Conservation (phyloP, 2,329 filamentous ascomycete species). For the Cercospora sp. region DNA sequence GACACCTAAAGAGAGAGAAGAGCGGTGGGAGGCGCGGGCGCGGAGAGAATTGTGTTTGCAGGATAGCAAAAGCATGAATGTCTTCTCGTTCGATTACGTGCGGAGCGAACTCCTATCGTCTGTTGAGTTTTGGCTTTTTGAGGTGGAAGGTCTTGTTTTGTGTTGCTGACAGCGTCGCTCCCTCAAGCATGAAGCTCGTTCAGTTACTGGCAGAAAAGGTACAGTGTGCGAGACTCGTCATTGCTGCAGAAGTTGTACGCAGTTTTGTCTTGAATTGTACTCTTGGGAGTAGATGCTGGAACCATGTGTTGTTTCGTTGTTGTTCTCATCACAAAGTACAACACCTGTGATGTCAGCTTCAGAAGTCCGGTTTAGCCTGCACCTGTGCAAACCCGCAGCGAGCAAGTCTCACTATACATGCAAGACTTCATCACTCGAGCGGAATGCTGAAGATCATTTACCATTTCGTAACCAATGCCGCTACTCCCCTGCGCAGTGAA, state of each 20-base stretch:
- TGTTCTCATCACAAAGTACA: neutral
- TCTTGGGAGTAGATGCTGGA: neutral
- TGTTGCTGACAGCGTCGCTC: neutral
- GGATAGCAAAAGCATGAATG: neutral
- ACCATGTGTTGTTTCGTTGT: neutral
- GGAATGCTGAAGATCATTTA: neutral
- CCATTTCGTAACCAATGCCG: neutral
- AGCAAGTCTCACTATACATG: neutral
- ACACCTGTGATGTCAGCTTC: neutral
- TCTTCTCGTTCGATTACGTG: neutral
- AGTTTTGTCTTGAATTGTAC: neutral
- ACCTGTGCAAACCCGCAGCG: neutral
- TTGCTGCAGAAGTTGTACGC: neutral
- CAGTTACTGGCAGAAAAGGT: neutral
- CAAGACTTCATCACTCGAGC: neutral
- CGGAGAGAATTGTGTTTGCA: neutral
- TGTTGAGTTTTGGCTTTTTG: neutral
- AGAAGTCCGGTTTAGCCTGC: neutral
- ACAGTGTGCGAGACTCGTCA: neutral
- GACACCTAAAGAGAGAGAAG: neutral
- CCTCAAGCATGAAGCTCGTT: neutral
- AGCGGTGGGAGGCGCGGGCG: neutral
- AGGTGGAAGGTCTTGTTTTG: neutral
- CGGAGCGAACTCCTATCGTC: neutral
- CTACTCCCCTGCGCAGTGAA: neutral